Conservation (phyloP, 331 rosid species). For the Rhamnella rubrinervis region DNA sequence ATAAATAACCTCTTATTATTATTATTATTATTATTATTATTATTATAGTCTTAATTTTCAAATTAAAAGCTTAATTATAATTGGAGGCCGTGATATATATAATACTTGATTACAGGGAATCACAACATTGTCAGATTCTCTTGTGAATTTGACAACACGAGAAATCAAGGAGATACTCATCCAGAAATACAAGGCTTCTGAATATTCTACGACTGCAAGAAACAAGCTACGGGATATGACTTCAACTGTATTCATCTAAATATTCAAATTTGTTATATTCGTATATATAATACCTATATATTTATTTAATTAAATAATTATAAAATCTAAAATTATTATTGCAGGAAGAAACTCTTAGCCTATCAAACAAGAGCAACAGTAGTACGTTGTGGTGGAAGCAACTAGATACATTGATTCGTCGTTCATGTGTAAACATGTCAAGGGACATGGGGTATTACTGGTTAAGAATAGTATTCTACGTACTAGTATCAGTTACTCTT, state of each 20-base stretch:
- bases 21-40: no score
- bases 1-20: no score
- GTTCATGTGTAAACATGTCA: constrained; percentile 15
- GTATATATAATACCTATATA: no score
- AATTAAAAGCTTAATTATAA: no score
- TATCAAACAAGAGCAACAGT: constrained; percentile 8
- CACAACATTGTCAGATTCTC: not conserved
- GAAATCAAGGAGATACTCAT: not conserved
- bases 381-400: not conserved
- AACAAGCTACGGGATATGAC: not conserved
- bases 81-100: no score
- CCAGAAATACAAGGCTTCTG: constrained; percentile 1
- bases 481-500: not conserved
- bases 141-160: not conserved
- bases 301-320: no score
- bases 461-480: constrained; percentile 5
- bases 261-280: not conserved
- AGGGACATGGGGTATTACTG: constrained; percentile 14
- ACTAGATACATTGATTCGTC: not conserved
- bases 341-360: constrained; percentile 1
- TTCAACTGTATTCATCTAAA: not conserved
- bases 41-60: no score
- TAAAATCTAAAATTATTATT: not conserved
- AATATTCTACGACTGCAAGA: not conserved
- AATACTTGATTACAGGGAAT: not conserved